phyloP scores from a whole-genome alignment of 148 eudicot species.

The Rhododendron molle region DNA sequence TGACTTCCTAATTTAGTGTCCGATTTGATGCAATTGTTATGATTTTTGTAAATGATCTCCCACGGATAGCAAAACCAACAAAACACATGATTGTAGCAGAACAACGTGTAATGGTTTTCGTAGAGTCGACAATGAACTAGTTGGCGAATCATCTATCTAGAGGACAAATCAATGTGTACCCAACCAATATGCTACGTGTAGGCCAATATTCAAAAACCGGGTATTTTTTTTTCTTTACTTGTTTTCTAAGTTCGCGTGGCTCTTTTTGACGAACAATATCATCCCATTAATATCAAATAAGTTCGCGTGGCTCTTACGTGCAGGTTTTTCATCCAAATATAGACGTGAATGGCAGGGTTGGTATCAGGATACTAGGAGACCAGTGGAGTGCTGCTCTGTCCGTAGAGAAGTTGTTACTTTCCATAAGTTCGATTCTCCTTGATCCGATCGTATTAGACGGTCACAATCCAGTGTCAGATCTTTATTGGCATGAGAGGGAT shows the following conservation, averaged over 20 bases:
- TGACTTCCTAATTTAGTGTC: background rate
- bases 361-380: background rate
- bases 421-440: constrained; percentile 6
- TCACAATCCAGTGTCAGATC: background rate
- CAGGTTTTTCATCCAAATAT: constrained; percentile 14
- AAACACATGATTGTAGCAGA: too few relatives aligned
- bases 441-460: background rate
- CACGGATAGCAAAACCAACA: too few relatives aligned
- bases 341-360: background rate
- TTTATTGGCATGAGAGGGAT: background rate
- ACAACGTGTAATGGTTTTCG: too few relatives aligned
- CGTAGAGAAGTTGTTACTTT: background rate
- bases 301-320: background rate
- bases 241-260: background rate
- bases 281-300: too few relatives aligned
- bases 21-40: background rate
- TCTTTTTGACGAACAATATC: too few relatives aligned
- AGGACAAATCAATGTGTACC: background rate
- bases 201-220: background rate
- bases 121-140: too few relatives aligned
- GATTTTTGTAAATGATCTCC: too few relatives aligned
- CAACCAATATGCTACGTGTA: background rate
- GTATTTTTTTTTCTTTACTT: too few relatives aligned
- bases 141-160: too few relatives aligned
- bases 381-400: constrained; percentile 9